Percentiles rank a stretch among this genome's conserved stretches.
These are phyloP conservation scores for Brassica carinata DNA, from an alignment of 345 rosid genomes.

Conservation along the genomic window DNA sequence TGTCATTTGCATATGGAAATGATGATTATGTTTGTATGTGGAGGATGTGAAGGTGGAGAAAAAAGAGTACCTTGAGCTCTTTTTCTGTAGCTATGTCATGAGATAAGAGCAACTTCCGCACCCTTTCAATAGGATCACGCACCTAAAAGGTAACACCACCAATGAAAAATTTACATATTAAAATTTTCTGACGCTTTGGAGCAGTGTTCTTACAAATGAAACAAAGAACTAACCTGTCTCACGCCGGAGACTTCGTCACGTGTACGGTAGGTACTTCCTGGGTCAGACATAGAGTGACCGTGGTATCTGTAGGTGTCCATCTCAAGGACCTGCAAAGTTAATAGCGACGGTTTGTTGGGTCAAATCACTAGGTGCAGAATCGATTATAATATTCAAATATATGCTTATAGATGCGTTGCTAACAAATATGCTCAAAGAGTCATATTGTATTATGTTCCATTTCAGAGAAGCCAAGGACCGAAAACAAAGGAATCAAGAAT, in stretches of 20 bases:
- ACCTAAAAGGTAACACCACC: slow-evolving; percentile 51
- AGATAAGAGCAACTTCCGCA: slow-evolving; percentile 72
- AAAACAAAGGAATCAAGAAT: not conserved
- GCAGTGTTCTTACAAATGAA: not conserved
- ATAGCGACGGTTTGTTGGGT: not conserved
- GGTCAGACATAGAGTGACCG: slow-evolving; percentile 99
- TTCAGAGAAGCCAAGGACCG: not conserved
- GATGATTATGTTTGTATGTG: not conserved
- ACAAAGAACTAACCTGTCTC: slow-evolving; percentile 72
- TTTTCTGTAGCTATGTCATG: slow-evolving; percentile 94
- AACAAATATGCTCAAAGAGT: not conserved
- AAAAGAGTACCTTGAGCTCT: slow-evolving; percentile 78
- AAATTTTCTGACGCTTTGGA: not conserved
- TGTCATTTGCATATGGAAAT: not conserved
- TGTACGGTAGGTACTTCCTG: slow-evolving; percentile 99
- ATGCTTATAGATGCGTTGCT: not conserved
- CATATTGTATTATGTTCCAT: not conserved
- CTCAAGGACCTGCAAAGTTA: slow-evolving; percentile 72
- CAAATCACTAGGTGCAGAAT: not conserved
- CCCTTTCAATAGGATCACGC: slow-evolving; percentile 94
- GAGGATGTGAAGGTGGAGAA: not conserved
- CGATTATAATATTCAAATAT: not conserved
- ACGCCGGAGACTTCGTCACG: slow-evolving; percentile 92
- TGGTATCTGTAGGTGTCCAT: slow-evolving; percentile 99
- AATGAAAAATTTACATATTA: too few relatives aligned